These are phyloP conservation scores for Nowakowskiella sp. DNA, from an alignment of 192 early-diverging fungal genomes.

Conservation along the genomic window DNA sequence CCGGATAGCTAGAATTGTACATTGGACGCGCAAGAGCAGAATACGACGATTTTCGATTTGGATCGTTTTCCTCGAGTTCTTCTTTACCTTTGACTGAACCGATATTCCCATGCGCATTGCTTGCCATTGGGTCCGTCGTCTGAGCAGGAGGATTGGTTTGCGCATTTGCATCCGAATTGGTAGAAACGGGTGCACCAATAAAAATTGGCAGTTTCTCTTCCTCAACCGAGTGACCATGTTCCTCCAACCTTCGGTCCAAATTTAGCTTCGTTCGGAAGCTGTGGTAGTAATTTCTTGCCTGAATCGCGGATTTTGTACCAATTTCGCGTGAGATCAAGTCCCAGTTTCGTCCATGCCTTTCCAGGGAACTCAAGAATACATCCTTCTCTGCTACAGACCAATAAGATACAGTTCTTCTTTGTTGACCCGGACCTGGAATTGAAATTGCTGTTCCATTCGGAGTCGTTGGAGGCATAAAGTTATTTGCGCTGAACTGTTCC, in stretches of 20 bases:
- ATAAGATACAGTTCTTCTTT: conserved; percentile 52
- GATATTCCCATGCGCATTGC: no score
- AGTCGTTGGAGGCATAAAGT: neutral
- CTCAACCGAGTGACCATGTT: no score
- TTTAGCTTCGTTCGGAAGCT: conserved; percentile 48
- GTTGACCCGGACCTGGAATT: neutral
- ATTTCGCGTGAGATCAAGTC: conserved; percentile 62
- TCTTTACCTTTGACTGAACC: no score
- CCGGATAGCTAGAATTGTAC: no score
- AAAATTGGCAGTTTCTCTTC: no score
- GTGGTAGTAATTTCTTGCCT: conserved; percentile 75
- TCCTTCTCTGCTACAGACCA: conserved; percentile 79
- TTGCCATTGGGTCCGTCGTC: no score
- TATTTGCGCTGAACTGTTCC: neutral
- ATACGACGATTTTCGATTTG: no score
- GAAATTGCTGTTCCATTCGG: neutral
- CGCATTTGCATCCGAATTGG: no score
- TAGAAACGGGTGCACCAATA: no score
- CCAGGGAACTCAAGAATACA: conserved; percentile 60
- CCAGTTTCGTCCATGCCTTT: conserved; percentile 67
- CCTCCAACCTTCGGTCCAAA: conserved; percentile 40
- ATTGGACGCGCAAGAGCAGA: no score
- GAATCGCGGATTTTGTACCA: conserved; percentile 69
- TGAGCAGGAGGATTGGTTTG: no score
- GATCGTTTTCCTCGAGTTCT: no score